Base-by-base conservation (phyloP, 495 filamentous ascomycete genomes). In the Neurospora sp. region DNA sequence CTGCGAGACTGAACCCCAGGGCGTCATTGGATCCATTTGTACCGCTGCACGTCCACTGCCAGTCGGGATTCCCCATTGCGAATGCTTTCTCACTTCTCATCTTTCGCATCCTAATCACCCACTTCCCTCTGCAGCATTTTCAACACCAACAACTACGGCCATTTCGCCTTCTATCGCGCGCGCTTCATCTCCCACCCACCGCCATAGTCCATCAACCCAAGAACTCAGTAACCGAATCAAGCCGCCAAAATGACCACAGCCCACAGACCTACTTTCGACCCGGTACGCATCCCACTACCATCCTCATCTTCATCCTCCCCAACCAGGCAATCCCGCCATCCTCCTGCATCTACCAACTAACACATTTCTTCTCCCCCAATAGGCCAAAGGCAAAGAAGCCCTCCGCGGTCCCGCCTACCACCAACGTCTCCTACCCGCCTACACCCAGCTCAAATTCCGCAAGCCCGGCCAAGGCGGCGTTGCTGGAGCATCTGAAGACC, bases 321-420 rank as follows among this genome's bases (percentile, higher is more conserved):
- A 28, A 24, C 21, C 11, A n/a, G n/a, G n/a, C n/a, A 54, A 54
- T 24, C 28, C 5, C 24, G 45, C 5, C 24, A 15, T 34, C 4
- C 11, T 28, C 21, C 11, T 4, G 21, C 40, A 13, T 6, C 17
- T 8, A n/a, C 39, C 13, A 1, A 72, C 79, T 77, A 74, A 82
- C 77, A 70, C 31, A 66, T n/a, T 11, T 72, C 34, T 39, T 2
- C 38, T 11, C 2, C 9, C 38, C 73, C 45, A 71, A 73, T 74
- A 94, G 92, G 94, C 96, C 48, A 90, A 91, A 80, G 96, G 96
- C 76, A 97, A 97, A 88, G 96, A 99, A 81, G 93, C 94, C 79
- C 92, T 92, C 71, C 91, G 94, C 77, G 96, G 96, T 19, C 92
- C 93, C 45, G 96, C 96, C 73, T 98, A 98, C 83, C 96, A 99